These are phyloP conservation scores for Yarrowia bubula DNA, from an alignment of 805 yeast genomes.

Conservation along the genomic window DNA sequence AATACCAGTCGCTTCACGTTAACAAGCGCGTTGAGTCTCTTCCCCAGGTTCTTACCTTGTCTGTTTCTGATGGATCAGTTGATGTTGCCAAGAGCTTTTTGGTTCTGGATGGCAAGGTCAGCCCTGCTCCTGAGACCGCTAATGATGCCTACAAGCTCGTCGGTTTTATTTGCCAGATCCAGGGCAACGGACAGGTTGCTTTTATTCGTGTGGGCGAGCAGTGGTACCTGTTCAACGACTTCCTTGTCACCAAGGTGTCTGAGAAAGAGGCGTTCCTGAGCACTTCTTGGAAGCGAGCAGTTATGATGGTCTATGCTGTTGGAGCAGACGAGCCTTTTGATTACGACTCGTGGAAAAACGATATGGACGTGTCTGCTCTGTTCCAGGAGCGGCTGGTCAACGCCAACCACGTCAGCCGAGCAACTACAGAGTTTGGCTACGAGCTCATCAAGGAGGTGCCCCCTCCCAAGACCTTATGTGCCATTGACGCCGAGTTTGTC, in stretches of 20 bases:
- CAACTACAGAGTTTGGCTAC: constrained; percentile 59
- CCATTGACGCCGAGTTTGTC: constrained; percentile 97
- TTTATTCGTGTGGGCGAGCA: constrained; percentile 34
- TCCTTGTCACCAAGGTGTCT: constrained; percentile 71
- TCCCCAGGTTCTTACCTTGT: constrained; percentile 54
- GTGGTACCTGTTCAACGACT: constrained; percentile 91
- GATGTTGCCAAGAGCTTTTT: constrained; percentile 4
- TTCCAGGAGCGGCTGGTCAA: constrained; percentile 74
- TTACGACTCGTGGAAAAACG: constrained; percentile 48
- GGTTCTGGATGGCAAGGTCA: constrained; percentile 9
- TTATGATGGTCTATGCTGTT: constrained; percentile 60
- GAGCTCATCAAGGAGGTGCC: constrained; percentile 78
- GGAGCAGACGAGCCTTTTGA: constrained; percentile 42
- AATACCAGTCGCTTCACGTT: constrained; percentile 55
- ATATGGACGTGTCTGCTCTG: constrained; percentile 61
- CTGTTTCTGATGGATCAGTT: not conserved
- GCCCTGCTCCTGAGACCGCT: not conserved
- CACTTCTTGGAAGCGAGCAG: constrained; percentile 81
- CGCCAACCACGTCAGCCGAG: constrained; percentile 48
- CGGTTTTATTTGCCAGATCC: constrained; percentile 42
- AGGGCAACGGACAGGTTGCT: constrained; percentile 41
- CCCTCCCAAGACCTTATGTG: constrained; percentile 68
- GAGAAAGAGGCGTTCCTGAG: constrained; percentile 76
- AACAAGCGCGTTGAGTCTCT: constrained; percentile 51
- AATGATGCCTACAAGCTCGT: constrained; percentile 35